Evolutionary conservation across 2,329 filamentous ascomycete genomes (phyloP).

Genomic region (Aspergillus novofumigatus): DNA sequence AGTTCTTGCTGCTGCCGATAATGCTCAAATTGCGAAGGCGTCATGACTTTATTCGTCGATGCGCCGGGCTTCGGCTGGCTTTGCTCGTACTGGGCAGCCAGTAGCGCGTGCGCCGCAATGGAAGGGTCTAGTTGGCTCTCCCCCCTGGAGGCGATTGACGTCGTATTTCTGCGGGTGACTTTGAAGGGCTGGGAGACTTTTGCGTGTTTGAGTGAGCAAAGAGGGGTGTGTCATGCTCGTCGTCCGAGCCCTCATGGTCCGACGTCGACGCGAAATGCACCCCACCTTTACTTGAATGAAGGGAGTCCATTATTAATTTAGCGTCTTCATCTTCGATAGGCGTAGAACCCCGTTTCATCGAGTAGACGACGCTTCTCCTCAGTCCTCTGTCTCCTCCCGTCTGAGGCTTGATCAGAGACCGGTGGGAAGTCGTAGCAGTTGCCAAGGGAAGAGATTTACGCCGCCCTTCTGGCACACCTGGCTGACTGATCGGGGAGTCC

Average conservation of each 20-base stretch:
- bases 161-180: conserved; percentile 11
- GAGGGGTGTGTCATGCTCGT: conserved; percentile 24
- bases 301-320: conserved; percentile 33
- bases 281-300: conserved; percentile 24
- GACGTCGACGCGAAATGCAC: conserved; percentile 19
- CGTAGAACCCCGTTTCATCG: conserved; percentile 21
- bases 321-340: conserved; percentile 39
- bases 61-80: conserved; percentile 31
- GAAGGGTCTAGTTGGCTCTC: conserved; percentile 21
- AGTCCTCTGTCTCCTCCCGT: conserved; percentile 22
- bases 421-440: conserved; percentile 28
- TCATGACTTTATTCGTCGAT: conserved; percentile 74
- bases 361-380: conserved; percentile 29
- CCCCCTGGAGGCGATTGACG: neutral
- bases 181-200: conserved; percentile 6
- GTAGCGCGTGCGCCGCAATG: conserved; percentile 42
- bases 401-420: conserved; percentile 26
- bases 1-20: conserved; percentile 68
- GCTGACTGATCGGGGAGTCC: conserved; percentile 7
- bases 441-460: conserved; percentile 19
- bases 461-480: conserved; percentile 13
- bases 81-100: conserved; percentile 45
- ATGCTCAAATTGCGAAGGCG: conserved; percentile 77
- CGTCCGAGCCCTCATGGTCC: conserved; percentile 16
- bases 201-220: conserved; percentile 19